These are phyloP conservation scores for Aurifilum marmelostoma DNA, from an alignment of 2,329 filamentous ascomycete species.

Conservation along the genomic window DNA sequence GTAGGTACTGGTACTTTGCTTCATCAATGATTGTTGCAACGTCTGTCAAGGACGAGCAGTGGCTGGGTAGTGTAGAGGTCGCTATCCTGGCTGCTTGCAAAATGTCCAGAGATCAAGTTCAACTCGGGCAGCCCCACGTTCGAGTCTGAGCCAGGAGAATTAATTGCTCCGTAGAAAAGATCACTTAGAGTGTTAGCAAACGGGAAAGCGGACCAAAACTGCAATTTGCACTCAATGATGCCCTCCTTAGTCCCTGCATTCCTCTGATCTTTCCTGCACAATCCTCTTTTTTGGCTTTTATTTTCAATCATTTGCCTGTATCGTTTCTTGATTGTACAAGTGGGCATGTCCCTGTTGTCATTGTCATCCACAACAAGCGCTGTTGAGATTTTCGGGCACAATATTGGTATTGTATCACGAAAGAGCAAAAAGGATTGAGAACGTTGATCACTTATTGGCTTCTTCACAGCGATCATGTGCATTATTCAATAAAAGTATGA, in stretches of 20 bases:
- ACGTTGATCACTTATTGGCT: too few species aligned
- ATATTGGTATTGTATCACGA: neutral
- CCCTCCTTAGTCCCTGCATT: neutral
- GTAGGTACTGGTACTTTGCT: neutral
- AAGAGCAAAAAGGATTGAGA: neutral
- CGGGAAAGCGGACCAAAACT: neutral
- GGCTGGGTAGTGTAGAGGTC: neutral
- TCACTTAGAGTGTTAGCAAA: constrained; percentile 1
- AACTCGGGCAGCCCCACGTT: neutral
- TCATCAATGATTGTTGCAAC: neutral
- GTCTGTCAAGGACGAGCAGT: neutral
- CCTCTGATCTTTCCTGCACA: constrained; percentile 1
- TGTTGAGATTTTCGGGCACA: neutral
- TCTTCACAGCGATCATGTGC: too few species aligned
- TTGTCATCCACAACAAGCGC: neutral
- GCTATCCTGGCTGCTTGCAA: neutral
- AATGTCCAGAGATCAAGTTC: neutral
- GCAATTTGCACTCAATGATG: neutral
- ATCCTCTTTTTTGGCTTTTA: neutral
- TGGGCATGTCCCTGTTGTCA: neutral
- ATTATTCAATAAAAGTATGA: too few species aligned
- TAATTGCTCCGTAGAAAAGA: neutral
- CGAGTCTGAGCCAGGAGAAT: neutral
- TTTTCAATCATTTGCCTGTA: too few species aligned
- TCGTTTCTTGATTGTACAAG: neutral